Base-by-base conservation (phyloP, 345 rosid genomes). In the Reutealis trisperma region DNA sequence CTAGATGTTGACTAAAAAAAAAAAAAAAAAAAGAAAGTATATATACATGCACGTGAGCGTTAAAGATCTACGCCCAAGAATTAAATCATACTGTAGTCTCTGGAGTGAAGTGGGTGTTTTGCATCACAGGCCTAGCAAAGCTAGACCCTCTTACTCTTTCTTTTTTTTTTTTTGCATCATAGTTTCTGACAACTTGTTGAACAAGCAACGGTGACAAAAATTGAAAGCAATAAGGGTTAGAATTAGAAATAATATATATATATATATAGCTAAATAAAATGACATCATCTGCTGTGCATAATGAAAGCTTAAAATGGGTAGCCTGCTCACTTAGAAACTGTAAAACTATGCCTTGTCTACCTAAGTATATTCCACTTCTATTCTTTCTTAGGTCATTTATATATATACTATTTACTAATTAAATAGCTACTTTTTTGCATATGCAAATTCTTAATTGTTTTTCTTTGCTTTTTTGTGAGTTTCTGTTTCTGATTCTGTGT, bases 251-350 rank as follows among this genome's bases (percentile, higher is more conserved):
- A n/a, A n/a, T n/a, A n/a, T n/a, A n/a, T n/a, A n/a, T 34, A 61
- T 54, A 54, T 27, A 55, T 6, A n/a, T 12, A 65, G 14, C 52
- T 75, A 15, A 67, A 57, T 22, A 67, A 67, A 13, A n/a, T 80
- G 83, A 82, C 87, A 72, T 86, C 84, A 80, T 76, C 67, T 63
- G 76, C 66, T 65, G 21, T 44, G 16, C 83, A 32, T 22, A 63
- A 70, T 77, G 72, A 73, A 75, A 65, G 75, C 87, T 80, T 71
- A 75, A 72, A 75, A 67, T 81, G 74, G 74, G 78, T 25, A 67
- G 47, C 9, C 70, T 75, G 79, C 63, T 22, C 6, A 8, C 63
- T 8, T 52, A 25, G 70, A 47, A 49, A 63, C 11, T 75, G 58
- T 34, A 62, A 67, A 65, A 32, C 55, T 18, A 19, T 13, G 6